phyloP scores from a whole-genome alignment of 2,329 filamentous ascomycete genomes.

The Microdochium nivale region DNA sequence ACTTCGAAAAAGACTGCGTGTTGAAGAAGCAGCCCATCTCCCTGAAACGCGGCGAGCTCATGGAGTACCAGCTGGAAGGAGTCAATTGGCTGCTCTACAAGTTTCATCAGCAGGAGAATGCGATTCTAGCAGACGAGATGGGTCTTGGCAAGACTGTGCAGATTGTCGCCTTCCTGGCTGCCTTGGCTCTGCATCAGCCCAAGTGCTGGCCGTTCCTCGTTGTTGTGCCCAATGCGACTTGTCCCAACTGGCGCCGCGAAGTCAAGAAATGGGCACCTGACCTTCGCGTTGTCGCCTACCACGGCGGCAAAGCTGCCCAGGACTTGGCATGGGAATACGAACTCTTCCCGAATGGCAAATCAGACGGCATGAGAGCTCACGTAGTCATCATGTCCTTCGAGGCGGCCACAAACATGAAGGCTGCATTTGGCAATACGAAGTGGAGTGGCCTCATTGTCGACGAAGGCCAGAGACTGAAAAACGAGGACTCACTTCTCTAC shows the following conservation, averaged over 20 bases:
- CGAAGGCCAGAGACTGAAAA: constrained; percentile 92
- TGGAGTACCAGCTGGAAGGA: constrained; percentile 89
- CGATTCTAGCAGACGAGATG: constrained; percentile 96
- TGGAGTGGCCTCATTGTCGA: constrained; percentile 91
- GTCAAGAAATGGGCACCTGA: constrained; percentile 89
- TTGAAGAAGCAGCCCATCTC: constrained; percentile 64
- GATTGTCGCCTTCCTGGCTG: constrained; percentile 72
- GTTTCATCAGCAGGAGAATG: constrained; percentile 73
- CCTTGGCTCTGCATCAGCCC: constrained; percentile 57
- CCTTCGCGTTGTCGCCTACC: constrained; percentile 85
- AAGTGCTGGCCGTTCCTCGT: constrained; percentile 86
- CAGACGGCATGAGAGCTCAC: constrained; percentile 72
- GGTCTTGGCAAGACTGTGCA: constrained; percentile 96
- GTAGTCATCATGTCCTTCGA: constrained; percentile 95
- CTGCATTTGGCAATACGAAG: constrained; percentile 58
- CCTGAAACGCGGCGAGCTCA: constrained; percentile 71
- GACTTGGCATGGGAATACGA: constrained; percentile 75
- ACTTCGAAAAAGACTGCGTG: constrained; percentile 60
- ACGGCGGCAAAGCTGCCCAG: constrained; percentile 67
- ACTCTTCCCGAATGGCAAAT: constrained; percentile 61
- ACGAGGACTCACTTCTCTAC: constrained; percentile 80
- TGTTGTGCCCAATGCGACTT: constrained; percentile 90
- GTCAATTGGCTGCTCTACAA: constrained; percentile 93
- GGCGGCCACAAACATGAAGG: constrained; percentile 66
- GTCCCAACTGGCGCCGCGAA: constrained; percentile 94